These are phyloP conservation scores for Penicillium atrosanguineum DNA, from an alignment of 495 filamentous ascomycete species.

Conservation along the genomic window DNA sequence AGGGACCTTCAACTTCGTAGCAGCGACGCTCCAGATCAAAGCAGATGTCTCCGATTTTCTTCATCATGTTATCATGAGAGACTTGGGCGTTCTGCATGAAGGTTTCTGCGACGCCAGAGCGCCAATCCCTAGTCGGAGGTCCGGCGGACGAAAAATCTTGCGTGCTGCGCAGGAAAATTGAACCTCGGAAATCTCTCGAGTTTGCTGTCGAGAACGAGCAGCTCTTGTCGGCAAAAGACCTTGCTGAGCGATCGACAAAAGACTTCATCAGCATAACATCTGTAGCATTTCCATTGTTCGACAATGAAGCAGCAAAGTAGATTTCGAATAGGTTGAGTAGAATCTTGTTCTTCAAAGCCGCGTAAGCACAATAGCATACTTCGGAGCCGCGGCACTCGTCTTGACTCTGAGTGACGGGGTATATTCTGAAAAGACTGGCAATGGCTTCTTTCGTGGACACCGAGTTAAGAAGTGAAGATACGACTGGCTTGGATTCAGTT, in stretches of 20 bases:
- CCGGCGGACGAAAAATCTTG: slow-evolving; percentile 5
- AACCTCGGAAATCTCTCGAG: slow-evolving; percentile 9
- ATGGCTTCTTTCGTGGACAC: slow-evolving; percentile 19
- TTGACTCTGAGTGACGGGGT: slow-evolving; percentile 17
- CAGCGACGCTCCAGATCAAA: slow-evolving; percentile 56
- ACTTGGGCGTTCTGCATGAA: slow-evolving; percentile 33
- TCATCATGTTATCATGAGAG: slow-evolving; percentile 42
- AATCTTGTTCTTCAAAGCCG: slow-evolving; percentile 28
- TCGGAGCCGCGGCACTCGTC: slow-evolving; percentile 18
- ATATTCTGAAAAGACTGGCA: slow-evolving; percentile 16
- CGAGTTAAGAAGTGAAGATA: slow-evolving; percentile 7
- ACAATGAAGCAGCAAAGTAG: slow-evolving; percentile 22
- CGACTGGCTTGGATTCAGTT: slow-evolving; percentile 4
- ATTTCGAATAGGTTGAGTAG: slow-evolving; percentile 28
- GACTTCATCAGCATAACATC: slow-evolving; percentile 11
- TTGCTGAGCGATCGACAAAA: slow-evolving; percentile 16
- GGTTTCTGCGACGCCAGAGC: slow-evolving; percentile 32
- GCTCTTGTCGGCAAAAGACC: neutral
- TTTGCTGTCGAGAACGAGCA: slow-evolving; percentile 23
- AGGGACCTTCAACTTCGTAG: slow-evolving; percentile 45
- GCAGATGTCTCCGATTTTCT: slow-evolving; percentile 50
- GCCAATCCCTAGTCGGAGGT: slow-evolving; percentile 42
- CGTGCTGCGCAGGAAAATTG: slow-evolving; percentile 8
- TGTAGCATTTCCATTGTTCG: slow-evolving; percentile 6
- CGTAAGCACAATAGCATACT: slow-evolving; percentile 22